These are phyloP conservation scores for Phytopythium ostracodes DNA, from an alignment of 352 stramenopile species.

Conservation along the genomic window DNA sequence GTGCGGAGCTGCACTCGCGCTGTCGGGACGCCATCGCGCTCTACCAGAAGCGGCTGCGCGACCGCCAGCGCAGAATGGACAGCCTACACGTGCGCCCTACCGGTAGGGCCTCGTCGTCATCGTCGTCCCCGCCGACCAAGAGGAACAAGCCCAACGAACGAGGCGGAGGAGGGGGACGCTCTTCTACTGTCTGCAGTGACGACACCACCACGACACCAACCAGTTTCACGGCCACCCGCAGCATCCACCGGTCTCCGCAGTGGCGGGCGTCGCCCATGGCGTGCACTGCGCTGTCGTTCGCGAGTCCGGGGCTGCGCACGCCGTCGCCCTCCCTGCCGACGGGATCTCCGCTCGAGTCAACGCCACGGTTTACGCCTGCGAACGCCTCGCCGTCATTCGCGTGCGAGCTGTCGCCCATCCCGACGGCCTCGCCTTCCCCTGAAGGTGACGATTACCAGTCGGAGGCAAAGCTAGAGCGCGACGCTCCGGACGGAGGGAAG, in stretches of 20 bases:
- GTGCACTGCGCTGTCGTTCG: not conserved
- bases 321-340: slow-evolving; percentile 4
- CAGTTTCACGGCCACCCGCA: not conserved
- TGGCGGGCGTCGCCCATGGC: slow-evolving; percentile 28
- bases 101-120: slow-evolving; percentile 4
- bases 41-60: slow-evolving; percentile 31
- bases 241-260: slow-evolving; percentile 12
- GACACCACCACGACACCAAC: no score
- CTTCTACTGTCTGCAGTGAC: not conserved
- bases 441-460: not conserved
- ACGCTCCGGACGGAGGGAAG: slow-evolving; percentile 15
- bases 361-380: not conserved
- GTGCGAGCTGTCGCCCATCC: slow-evolving; percentile 52
- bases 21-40: slow-evolving; percentile 35
- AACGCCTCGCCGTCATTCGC: slow-evolving; percentile 9
- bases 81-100: slow-evolving; percentile 19
- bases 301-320: slow-evolving; percentile 1
- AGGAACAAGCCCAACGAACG: slow-evolving; percentile 11
- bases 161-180: slow-evolving; percentile 3
- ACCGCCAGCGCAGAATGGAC: slow-evolving; percentile 38
- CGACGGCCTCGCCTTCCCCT: not conserved
- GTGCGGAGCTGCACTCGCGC: slow-evolving; percentile 32
- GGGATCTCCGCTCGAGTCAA: not conserved
- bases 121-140: slow-evolving; percentile 12
- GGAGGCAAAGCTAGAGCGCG: not conserved